A percentile compares a stretch with the other conserved stretches of the same genome.
phyloP scores from a whole-genome alignment of 73 alveolate species.

The Durusdinium trenchii region DNA sequence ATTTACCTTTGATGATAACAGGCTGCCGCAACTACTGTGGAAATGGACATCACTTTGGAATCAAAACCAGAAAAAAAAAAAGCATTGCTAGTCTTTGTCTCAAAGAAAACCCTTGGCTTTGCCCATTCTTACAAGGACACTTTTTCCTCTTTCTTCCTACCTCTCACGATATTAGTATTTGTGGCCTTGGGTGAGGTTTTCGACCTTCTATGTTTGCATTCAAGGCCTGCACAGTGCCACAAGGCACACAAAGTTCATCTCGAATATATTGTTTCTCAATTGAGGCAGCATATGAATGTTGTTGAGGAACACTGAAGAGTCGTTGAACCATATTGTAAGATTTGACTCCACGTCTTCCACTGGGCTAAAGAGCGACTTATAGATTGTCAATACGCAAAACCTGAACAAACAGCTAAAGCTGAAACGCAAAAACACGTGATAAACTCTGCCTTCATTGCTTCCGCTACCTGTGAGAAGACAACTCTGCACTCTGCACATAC shows the following conservation, averaged over 20 bases:
- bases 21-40: no score
- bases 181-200: conserved; percentile 72
- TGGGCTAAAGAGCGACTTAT: background rate
- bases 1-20: no score
- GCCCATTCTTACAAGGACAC: no score
- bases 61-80: no score
- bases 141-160: no score
- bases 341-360: background rate
- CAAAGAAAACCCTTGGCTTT: no score
- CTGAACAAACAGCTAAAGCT: no score
- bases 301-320: background rate
- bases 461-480: background rate
- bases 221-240: background rate
- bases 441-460: background rate
- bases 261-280: background rate
- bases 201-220: conserved; percentile 79
- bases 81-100: no score
- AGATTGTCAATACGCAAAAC: background rate
- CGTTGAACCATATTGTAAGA: background rate
- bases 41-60: no score
- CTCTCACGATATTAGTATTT: background rate
- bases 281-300: background rate
- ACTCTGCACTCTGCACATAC: no score
- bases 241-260: background rate
- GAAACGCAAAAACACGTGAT: background rate